phyloP scores from a whole-genome alignment of 2,329 filamentous ascomycete species.

The Neofusicoccum parvum region DNA sequence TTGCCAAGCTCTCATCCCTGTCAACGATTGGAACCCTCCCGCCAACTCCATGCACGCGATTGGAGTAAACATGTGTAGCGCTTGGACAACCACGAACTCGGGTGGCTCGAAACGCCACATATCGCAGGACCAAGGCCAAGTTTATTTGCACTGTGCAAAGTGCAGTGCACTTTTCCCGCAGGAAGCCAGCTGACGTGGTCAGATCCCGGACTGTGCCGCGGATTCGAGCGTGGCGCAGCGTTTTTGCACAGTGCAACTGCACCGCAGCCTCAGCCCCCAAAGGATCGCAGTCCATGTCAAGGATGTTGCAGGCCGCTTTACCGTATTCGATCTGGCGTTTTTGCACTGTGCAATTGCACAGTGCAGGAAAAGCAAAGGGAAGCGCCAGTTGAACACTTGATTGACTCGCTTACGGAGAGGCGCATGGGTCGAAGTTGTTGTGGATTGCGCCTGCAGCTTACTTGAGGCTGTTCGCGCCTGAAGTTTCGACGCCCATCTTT shows the following conservation, averaged over 20 bases:
- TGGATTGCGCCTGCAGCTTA: not conserved
- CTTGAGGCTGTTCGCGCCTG: not conserved
- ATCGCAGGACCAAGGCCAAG: too few relatives aligned
- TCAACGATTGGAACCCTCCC: too few relatives aligned
- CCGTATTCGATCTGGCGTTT: not conserved
- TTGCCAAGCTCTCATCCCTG: too few relatives aligned
- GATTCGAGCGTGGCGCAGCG: not conserved
- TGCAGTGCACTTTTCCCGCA: too few relatives aligned
- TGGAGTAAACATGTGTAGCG: too few relatives aligned
- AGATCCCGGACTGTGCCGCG: too few relatives aligned
- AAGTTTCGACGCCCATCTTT: not conserved
- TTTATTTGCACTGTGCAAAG: too few relatives aligned
- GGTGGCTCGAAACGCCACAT: too few relatives aligned
- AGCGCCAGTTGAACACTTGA: not conserved
- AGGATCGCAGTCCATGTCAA: too few relatives aligned
- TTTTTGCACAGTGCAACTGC: constrained; percentile 1
- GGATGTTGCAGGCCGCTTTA: not conserved
- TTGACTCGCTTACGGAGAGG: not conserved
- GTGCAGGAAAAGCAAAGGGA: too few relatives aligned
- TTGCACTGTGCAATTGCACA: not conserved
- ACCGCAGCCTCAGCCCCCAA: not conserved
- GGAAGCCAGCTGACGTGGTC: not conserved
- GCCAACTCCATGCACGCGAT: too few relatives aligned
- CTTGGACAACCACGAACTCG: too few relatives aligned
- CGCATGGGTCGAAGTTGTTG: not conserved